These are phyloP conservation scores for Monsonia emarginata DNA, from an alignment of 441 rosid genomes.

Conservation along the genomic window DNA sequence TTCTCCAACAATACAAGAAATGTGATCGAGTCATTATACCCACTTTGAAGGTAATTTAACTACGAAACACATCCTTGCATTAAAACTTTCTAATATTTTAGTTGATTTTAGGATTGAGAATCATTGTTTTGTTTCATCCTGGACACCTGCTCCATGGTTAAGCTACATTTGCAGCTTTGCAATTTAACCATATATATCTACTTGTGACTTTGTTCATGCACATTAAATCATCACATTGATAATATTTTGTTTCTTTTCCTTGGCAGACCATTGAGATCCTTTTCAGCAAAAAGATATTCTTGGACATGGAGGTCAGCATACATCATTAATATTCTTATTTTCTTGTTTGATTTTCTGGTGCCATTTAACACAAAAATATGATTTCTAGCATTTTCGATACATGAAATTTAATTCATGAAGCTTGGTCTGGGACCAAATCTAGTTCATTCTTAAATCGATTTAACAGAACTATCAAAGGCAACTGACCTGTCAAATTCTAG, in stretches of 20 bases:
- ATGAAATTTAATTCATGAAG: background rate
- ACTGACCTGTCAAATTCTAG: background rate
- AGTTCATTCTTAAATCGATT: background rate
- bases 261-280: slow-evolving; percentile 72
- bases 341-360: background rate
- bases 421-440: too few relatives aligned
- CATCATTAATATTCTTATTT: slow-evolving; percentile 3
- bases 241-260: slow-evolving; percentile 8
- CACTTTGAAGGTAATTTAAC: slow-evolving; percentile 58
- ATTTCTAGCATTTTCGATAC: background rate
- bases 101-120: background rate
- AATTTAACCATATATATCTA: background rate
- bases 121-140: background rate
- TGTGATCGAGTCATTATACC: slow-evolving; percentile 75
- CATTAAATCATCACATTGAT: background rate
- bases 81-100: background rate
- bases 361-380: background rate
- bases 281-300: slow-evolving; percentile 53
- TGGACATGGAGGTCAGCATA: slow-evolving; percentile 63
- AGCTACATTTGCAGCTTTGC: background rate
- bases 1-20: slow-evolving; percentile 64
- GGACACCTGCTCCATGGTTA: background rate
- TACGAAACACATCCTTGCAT: too few relatives aligned
- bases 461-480: background rate
- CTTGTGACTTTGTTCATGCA: background rate